Base-by-base conservation (phyloP, 225 moss, liverwort and hornwort genomes). In the Polytrichum formosum region DNA sequence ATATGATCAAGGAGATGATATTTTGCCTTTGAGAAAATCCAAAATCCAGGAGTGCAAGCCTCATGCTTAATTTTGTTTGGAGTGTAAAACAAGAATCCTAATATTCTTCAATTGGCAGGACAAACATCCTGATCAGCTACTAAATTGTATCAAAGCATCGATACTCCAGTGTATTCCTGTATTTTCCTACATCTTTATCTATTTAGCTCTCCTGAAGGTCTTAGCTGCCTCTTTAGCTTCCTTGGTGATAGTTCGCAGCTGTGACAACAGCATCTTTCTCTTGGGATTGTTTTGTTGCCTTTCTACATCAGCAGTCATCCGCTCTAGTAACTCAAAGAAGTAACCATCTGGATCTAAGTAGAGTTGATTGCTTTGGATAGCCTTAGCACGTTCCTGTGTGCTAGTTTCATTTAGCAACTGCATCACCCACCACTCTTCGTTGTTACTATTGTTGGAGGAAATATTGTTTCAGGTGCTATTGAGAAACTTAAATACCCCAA, bases 301-400 rank as follows among this genome's bases (percentile, higher is more conserved):
- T 70, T 98, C 97, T 28, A 98, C 98, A 75, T 98, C 98, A 8
- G 56, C 59, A 26, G 27, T 81, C 94, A 98, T 91, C 67, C 91
- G 83, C 26, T 85, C 70, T 31, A 94, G 80, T n/a, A 94, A 65
- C 79, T 90, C 90, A 75, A 78, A 98, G 70, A 98, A 98, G 80
- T 94, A 98, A 64, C 97, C 61, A n/a, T 81, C 90, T 35, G 91
- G 28, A 63, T 82, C 76, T 35, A 81, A 73, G 65, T 79, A 88
- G 23, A 81, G 55, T 53, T 81, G 22, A 67, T 90, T 81, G 55
- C 83, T 80, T 70, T 89, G 69, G 2, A 98, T 92, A 23, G 84
- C 73, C 73, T 83, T 85, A 18, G 90, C 76, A 17, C 92, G 86
- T 65, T 91, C 87, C 63, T 78, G 79, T 19, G 82, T 81, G 30